These are phyloP conservation scores for Lentinula novae-zelandiae DNA, from an alignment of 1,284 basidiomycete genomes.

Conservation along the genomic window DNA sequence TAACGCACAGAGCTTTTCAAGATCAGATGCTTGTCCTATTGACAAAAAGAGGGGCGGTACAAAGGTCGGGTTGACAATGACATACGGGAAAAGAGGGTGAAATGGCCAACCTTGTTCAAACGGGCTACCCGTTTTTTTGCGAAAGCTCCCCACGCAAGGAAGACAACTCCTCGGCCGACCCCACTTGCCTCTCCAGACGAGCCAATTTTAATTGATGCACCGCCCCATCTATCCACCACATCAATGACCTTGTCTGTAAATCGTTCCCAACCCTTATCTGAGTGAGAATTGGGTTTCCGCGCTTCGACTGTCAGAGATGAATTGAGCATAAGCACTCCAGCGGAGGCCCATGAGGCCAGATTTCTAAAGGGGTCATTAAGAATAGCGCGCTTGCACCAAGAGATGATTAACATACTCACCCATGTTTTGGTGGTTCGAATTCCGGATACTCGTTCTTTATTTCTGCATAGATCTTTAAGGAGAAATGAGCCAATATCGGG, in stretches of 20 bases:
- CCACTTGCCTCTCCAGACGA: constrained; percentile 39
- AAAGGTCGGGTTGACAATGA: constrained; percentile 2
- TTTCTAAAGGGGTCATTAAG: constrained; percentile 45
- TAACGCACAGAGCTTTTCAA: constrained; percentile 71
- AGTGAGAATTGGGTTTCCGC: constrained; percentile 77
- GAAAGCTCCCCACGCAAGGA: constrained; percentile 89
- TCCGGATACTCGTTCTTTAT: constrained; percentile 78
- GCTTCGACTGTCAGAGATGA: constrained; percentile 85
- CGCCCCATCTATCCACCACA: constrained; percentile 72
- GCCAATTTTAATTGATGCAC: constrained; percentile 54
- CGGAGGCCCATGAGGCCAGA: constrained; percentile 79
- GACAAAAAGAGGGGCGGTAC: neutral
- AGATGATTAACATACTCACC: constrained; percentile 47
- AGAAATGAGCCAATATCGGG: neutral
- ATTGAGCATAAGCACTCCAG: constrained; percentile 91
- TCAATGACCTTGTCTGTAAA: constrained; percentile 75
- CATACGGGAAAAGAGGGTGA: neutral
- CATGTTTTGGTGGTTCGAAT: constrained; percentile 81
- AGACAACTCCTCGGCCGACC: constrained; percentile 72
- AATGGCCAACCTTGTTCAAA: constrained; percentile 59
- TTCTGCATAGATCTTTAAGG: constrained; percentile 82
- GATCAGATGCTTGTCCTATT: constrained; percentile 81
- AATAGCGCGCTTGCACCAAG: neutral
- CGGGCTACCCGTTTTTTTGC: constrained; percentile 84
- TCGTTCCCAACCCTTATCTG: constrained; percentile 83